These are phyloP conservation scores for Ascocoryne sarcoides DNA, from an alignment of 2,329 filamentous ascomycete species.

Conservation along the genomic window DNA sequence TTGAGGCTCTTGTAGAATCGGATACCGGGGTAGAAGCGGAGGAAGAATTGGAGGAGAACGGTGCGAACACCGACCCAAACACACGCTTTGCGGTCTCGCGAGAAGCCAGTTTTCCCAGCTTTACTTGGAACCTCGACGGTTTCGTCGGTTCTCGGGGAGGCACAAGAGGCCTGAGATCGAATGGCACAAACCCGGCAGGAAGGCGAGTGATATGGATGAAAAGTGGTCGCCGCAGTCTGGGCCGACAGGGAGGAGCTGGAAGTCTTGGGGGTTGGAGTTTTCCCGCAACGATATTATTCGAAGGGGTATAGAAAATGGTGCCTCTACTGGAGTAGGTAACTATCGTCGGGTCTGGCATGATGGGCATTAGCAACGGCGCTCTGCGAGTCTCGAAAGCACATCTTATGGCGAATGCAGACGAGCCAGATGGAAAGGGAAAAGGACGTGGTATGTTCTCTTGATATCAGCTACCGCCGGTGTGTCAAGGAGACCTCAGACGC, in stretches of 20 bases:
- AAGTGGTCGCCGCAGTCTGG: constrained; percentile 43
- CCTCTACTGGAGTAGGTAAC: constrained; percentile 23
- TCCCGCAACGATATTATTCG: constrained; percentile 8
- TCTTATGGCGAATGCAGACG: constrained; percentile 3
- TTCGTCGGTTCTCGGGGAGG: constrained; percentile 23
- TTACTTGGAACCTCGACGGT: constrained; percentile 26
- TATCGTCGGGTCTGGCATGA: constrained; percentile 22
- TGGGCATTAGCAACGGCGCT: constrained; percentile 17
- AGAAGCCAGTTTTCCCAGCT: constrained; percentile 37
- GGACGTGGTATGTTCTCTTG: background rate
- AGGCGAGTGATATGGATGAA: constrained; percentile 46
- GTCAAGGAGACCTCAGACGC: constrained; percentile 7
- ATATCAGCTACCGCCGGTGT: background rate
- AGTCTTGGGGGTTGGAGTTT: constrained; percentile 16
- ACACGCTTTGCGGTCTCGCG: constrained; percentile 30
- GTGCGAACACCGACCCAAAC: constrained; percentile 26
- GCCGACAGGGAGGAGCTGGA: constrained; percentile 38
- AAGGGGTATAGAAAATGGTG: constrained; percentile 22
- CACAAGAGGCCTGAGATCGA: constrained; percentile 27
- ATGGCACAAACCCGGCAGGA: constrained; percentile 35
- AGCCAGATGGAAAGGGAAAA: background rate
- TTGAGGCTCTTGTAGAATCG: constrained; percentile 17
- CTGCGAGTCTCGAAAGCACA: background rate
- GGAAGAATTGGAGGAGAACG: constrained; percentile 15
- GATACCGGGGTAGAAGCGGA: constrained; percentile 17